Conservation (phyloP, 1,284 basidiomycete genomes). For the Inonotus hispidus region DNA sequence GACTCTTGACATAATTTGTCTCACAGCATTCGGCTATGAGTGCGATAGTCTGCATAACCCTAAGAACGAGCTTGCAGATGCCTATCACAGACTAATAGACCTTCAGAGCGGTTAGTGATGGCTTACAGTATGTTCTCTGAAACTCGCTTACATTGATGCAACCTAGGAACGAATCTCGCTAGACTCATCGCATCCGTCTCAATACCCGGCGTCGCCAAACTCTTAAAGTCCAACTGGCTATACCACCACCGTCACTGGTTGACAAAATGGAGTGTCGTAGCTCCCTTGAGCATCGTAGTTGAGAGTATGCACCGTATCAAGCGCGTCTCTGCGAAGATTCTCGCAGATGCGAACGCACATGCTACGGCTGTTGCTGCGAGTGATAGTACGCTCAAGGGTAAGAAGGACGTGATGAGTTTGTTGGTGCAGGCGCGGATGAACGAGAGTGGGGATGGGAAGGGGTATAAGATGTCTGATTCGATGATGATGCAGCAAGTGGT, state of each 20-base stretch:
- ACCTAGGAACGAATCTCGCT: constrained; percentile 34
- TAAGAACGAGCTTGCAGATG: constrained; percentile 41
- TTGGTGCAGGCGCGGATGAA: constrained; percentile 37
- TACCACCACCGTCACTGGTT: constrained; percentile 34
- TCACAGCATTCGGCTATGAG: constrained; percentile 43
- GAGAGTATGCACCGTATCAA: constrained; percentile 40
- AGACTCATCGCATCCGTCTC: constrained; percentile 33
- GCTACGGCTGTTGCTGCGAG: constrained; percentile 25
- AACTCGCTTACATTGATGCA: background rate
- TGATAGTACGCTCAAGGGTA: constrained; percentile 33
- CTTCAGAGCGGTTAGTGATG: constrained; percentile 34
- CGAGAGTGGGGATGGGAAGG: constrained; percentile 27
- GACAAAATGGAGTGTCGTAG: constrained; percentile 25
- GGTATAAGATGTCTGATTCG: constrained; percentile 39
- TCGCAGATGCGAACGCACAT: constrained; percentile 37
- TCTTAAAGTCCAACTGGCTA: constrained; percentile 33
- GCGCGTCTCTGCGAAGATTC: constrained; percentile 34
- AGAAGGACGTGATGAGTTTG: constrained; percentile 46
- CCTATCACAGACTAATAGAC: constrained; percentile 39
- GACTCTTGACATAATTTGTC: constrained; percentile 46
- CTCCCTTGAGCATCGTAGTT: constrained; percentile 28
- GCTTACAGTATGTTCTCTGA: background rate
- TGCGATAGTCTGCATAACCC: constrained; percentile 42
- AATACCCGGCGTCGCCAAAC: constrained; percentile 32
- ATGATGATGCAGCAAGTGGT: constrained; percentile 49